Base-by-base conservation (phyloP, 208 protist genomes). In the Acanthamoeba rhysodes region DNA sequence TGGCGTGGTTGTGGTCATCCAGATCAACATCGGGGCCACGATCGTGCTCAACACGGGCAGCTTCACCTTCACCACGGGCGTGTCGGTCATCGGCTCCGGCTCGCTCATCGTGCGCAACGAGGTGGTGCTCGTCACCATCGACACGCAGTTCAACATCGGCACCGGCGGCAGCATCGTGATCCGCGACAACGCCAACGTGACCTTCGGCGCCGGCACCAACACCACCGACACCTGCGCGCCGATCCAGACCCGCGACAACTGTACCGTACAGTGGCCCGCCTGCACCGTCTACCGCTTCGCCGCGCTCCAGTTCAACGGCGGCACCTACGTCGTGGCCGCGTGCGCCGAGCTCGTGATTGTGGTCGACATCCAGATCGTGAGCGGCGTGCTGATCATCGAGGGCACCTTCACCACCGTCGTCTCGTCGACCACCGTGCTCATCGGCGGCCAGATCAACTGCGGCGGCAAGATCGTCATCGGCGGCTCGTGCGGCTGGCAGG, bases 401-500 rank as follows among this genome's bases (percentile, higher is more conserved):
- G 87, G 87, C 68, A 62, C 32, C 41, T 59, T 93, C 68, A 93
- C 68, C 34, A 57, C 87, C 34, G 37, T 12, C 59, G 50, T 14
- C 59, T 34, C 59, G 29, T 53, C 64, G 45, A 93, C 24, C 59
- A 34, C 50, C 22, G 59, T 87, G 29, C 78, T 93, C 64, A 37
- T 50, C 22, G 87, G 50, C 68, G 87, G 87, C 37, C 32, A n/a
- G 59, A 14, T 93, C 64, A 41, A 50, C 37, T 70, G 87, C 62
- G n/a, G 37, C 59, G 87, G 87, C 87, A 55, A n/a, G 20, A 76
- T 93, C 59, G n/a, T 24, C 45, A 76, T 76, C 87, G 48, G 45
- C 29, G 87, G 87, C 37, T 93, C 59, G n/a, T 87, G 78, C 50
- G 50, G 41, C 68, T 93, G 87, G 87, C 87, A 93, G 53, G 32